phyloP scores from a whole-genome alignment of 306 rosid species.

The Citrullus colocynthis region DNA sequence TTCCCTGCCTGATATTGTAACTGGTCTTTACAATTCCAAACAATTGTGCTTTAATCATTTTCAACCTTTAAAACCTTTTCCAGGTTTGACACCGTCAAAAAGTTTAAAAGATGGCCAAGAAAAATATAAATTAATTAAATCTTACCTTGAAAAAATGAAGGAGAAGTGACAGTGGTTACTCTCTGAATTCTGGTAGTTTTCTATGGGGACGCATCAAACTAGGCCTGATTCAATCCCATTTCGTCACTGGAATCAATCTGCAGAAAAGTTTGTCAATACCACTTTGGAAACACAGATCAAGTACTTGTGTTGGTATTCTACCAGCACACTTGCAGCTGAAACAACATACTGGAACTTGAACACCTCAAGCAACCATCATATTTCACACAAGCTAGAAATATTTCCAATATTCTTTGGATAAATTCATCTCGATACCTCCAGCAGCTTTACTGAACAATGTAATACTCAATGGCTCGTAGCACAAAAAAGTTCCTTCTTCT shows the following conservation, averaged over 20 bases:
- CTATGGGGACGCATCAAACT: not conserved
- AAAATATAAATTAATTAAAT: not conserved
- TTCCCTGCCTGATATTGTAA: not conserved
- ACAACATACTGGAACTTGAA: not conserved
- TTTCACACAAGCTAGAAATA: not conserved
- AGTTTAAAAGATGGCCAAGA: not conserved
- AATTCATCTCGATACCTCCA: not conserved
- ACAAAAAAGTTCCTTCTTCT: not conserved
- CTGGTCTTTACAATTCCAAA: not conserved
- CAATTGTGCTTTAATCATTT: not conserved
- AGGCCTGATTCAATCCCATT: not conserved
- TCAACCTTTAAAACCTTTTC: not conserved
- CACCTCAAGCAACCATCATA: not conserved
- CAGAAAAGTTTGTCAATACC: not conserved
- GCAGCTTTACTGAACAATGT: not conserved
- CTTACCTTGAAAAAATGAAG: not conserved
- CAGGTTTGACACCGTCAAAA: not conserved
- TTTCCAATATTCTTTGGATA: not conserved
- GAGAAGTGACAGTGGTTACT: not conserved
- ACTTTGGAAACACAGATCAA: not conserved
- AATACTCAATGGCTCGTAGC: not conserved
- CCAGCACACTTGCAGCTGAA: not conserved
- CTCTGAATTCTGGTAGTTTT: not conserved
- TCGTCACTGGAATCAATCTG: not conserved
- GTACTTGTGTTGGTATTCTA: not conserved